Evolutionary conservation across 2,329 filamentous ascomycete species (phyloP).

Genomic region (Aspergillus calidoustus): DNA sequence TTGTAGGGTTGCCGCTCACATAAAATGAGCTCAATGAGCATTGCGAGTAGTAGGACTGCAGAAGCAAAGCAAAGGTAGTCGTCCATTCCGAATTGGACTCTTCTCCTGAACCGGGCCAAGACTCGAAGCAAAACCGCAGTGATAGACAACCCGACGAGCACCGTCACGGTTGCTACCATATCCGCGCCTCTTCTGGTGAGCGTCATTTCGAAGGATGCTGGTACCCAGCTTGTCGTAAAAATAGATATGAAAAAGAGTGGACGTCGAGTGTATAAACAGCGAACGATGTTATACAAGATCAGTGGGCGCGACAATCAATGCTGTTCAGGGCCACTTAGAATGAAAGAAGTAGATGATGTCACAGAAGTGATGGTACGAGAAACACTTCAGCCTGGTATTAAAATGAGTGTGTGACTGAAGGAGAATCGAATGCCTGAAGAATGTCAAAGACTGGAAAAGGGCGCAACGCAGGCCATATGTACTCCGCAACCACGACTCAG

Average conservation of each 20-base stretch:
- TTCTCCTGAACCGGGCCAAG: conserved; percentile 33
- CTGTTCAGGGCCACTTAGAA: not conserved
- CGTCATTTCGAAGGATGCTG: conserved; percentile 27
- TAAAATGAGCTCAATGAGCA: conserved; percentile 36
- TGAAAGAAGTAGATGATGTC: not conserved
- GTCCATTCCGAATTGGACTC: conserved; percentile 36
- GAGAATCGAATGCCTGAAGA: not conserved
- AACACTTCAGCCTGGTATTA: not conserved
- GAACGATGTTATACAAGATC: not conserved
- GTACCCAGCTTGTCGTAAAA: too few relatives aligned
- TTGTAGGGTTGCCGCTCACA: conserved; percentile 27
- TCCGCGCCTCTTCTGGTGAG: conserved; percentile 31
- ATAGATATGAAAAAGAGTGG: not conserved
- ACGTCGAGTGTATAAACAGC: not conserved
- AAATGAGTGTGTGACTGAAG: not conserved
- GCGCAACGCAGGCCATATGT: not conserved
- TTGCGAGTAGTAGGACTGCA: conserved; percentile 32
- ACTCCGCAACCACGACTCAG: not conserved
- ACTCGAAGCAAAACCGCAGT: conserved; percentile 32
- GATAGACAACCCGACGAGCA: conserved; percentile 34
- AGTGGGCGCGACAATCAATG: not conserved
- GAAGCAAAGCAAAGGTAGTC: conserved; percentile 37
- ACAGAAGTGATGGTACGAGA: not conserved
- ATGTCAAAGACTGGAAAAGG: not conserved
- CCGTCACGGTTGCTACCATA: conserved; percentile 38